phyloP scores from a whole-genome alignment of 1,284 basidiomycete genomes.

The Exobasidium rhododendri region DNA sequence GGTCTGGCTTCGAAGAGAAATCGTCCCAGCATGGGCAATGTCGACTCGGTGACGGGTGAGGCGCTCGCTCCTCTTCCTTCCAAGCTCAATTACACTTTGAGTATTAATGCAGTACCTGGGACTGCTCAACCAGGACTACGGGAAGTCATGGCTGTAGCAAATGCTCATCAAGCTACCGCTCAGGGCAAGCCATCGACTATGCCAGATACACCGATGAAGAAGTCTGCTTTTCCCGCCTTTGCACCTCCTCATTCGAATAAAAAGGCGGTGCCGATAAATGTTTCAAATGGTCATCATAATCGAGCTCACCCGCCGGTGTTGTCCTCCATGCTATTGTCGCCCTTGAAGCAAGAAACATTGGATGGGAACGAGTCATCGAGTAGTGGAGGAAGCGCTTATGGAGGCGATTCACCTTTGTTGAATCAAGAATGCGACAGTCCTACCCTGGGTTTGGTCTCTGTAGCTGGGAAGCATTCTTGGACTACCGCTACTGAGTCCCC shows the following conservation, averaged over 20 bases:
- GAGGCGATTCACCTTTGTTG: slow-evolving; percentile 28
- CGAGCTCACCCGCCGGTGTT: not conserved
- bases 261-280: not conserved
- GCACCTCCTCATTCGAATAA: not conserved
- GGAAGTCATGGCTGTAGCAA: slow-evolving; percentile 48
- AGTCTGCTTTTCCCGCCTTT: slow-evolving; percentile 7
- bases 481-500: not conserved
- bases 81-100: slow-evolving; percentile 9
- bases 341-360: not conserved
- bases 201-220: slow-evolving; percentile 57
- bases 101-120: not conserved
- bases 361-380: slow-evolving; percentile 7
- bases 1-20: slow-evolving; percentile 55
- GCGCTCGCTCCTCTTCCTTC: slow-evolving; percentile 27
- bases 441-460: slow-evolving; percentile 26
- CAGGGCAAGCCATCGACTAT: slow-evolving; percentile 33
- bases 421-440: slow-evolving; percentile 37
- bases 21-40: slow-evolving; percentile 8
- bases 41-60: slow-evolving; percentile 20
- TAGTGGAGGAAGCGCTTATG: slow-evolving; percentile 12
- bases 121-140: slow-evolving; percentile 30
- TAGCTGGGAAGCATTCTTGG: slow-evolving; percentile 2
- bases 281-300: not conserved
- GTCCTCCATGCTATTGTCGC: not conserved
- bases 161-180: slow-evolving; percentile 31